Base-by-base conservation (phyloP, 2,329 filamentous ascomycete genomes). In the Pestalotiopsis sp. region DNA sequence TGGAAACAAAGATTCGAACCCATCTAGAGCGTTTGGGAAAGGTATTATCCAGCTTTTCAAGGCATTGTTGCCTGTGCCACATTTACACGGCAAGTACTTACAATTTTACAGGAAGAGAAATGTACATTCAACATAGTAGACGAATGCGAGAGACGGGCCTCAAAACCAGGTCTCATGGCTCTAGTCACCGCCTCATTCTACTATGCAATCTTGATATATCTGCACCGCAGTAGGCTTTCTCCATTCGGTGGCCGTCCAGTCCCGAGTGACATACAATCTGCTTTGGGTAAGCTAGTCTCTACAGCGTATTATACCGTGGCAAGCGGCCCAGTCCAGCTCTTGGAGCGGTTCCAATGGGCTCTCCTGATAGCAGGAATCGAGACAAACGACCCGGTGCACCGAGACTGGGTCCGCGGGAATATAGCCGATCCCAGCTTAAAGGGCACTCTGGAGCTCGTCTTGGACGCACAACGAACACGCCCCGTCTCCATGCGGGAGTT, bases 301-400 rank as follows among this genome's bases (percentile, higher is more conserved):
- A 63, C 38, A 13, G 61, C 61, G 14, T 63, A 63, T 45, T 63
- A 63, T 23, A 63, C 61, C 20, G 31, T 63, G 61, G 61, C 61
- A 45, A 63, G 23, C n/a, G 61, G 61, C 6, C 61, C 61, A 13
- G 61, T 63, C 11, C 61, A 63, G 61, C 61, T 63, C 3, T 5
- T 63, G 17, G 61, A 63, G 20, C 61, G 61, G 12, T 63, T 63
- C 23, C 61, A 63, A 20, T 63, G 61, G 61, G 61, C 61, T 17
- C 20, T 63, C 23, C 14, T 63, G 61, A 63, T 63, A 63, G 61
- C 31, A 20, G 61, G 61, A 17, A 39, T 36, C 25, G 61, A 63
- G 38, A 63, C 61, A 6, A 25, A 41, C 31, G 61, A 63, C n/a
- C 61, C 61, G 17, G 36, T 63, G 13, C 36, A 63, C n/a, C 61